Evolutionary conservation across 2,329 filamentous ascomycete species (phyloP), one percentile per base, ranked within the genome.

Genomic region (Stachybotrys echinatus): DNA sequence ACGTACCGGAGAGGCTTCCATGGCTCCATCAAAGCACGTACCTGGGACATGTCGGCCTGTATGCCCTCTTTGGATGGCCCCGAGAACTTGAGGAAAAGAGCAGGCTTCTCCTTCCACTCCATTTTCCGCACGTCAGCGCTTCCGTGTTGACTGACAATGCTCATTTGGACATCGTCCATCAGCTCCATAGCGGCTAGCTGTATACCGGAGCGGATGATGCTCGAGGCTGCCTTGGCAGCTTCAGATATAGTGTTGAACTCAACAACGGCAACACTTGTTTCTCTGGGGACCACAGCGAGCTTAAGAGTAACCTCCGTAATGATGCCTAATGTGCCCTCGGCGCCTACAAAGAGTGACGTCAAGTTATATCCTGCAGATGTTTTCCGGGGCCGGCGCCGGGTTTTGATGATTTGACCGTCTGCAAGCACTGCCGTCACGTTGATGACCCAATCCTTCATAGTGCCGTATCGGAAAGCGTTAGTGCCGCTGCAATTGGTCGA

Each of bases 361-460:
- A 92, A 74, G 62, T 92, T 87, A 65, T 92, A 92, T 18, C 88
- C 88, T 17, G 88, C 88, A 49, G 83, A 88, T 50, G 84, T 88
- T 68, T 92, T 92, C 48, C 88, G 77, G 4, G 88, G 87, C 23
- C 88, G 76, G 64, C 89, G 87, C 53, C 84, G 77, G 5, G 88
- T 92, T 71, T 90, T 90, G 63, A 92, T 84, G 27, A 91, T 68
- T 0, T 86, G 89, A 23, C 89, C 89, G 65, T 94, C 89, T 3
- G 89, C 87, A 48, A 94, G 76, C 1, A 95, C 89, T 3, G 92
- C 86, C 0, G 89, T 94, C 44, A 94, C 71, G 48, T 83, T 87
- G 12, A 92, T 69, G 2, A 94, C 89, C 89, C 89, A 94, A 64
- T 94, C 89, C 49, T 87, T 81, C 89, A 94, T 94, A 0, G 89